Base-by-base conservation (phyloP, 345 rosid species). In the Lepidium aucheri region DNA sequence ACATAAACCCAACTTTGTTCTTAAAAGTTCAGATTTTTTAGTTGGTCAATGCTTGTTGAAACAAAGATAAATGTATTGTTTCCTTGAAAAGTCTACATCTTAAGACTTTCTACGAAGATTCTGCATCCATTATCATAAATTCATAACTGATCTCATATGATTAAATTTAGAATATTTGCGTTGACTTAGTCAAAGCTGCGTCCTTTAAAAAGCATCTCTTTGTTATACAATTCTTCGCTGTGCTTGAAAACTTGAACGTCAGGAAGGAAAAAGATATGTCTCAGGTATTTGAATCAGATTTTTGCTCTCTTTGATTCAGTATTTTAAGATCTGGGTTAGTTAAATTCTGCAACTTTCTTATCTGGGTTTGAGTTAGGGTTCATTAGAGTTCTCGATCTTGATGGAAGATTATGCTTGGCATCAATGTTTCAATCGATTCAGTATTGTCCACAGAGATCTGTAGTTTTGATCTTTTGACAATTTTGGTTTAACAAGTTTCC, bases 231-330 rank as follows among this genome's bases (percentile, higher is more conserved):
- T 40, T 45, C 17, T 35, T 46, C 24, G 26, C 9, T 32, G 43
- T 28, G 49, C n/a, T 53, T 34, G 43, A 26, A 42, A 53, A 39
- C 50, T 53, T 52, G 34, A 8, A 66, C 55, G 22, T 45, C 39
- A 26, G 32, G 22, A 56, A 55, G 32, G 36, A 7, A 57, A 39
- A 24, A 24, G 34, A 47, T 50, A 68, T 68, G 73, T 68, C 73
- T 58, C 59, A 68, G 66, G 59, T 68, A 40, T 33, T 17, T 49
- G 1, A 28, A 38, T 59, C 54, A 6, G 26, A 6, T 7, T 24
- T 39, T 51, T 36, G 6, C 45, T 26, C 20, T 12, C 16, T 56
- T 47, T 57, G 41, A 5, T 24, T 57, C 4, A 3, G 30, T 35
- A 15, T 38, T 4, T 26, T 12, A 28, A 39, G 65, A 57, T 56